These are phyloP conservation scores for Phytopythium oedochilum DNA, from an alignment of 352 stramenopile genomes.

Conservation along the genomic window DNA sequence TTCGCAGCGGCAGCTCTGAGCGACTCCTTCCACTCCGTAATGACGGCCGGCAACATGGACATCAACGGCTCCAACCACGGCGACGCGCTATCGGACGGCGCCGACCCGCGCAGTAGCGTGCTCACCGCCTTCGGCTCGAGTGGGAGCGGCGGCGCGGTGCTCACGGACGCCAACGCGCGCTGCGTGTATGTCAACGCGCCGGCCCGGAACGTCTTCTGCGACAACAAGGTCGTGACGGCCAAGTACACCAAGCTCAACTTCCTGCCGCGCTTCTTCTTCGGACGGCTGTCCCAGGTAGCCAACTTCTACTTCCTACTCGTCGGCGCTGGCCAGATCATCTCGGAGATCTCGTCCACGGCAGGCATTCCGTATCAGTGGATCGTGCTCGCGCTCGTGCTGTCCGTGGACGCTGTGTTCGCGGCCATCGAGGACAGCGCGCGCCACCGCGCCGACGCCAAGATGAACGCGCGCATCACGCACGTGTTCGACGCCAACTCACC, in stretches of 20 bases:
- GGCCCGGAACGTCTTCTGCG: conserved; percentile 59
- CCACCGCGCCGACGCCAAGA: conserved; percentile 73
- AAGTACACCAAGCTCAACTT: conserved; percentile 90
- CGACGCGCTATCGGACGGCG: not conserved
- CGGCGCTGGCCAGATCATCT: conserved; percentile 80
- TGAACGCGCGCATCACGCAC: conserved; percentile 64
- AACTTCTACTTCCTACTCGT: conserved; percentile 91
- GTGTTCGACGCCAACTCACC: conserved; percentile 53
- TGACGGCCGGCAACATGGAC: not conserved
- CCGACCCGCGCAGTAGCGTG: not conserved
- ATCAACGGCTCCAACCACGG: not conserved
- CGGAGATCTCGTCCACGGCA: conserved; percentile 80
- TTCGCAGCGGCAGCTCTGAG: not conserved
- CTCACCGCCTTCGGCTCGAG: not conserved
- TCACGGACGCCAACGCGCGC: conserved; percentile 44
- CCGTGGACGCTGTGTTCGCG: conserved; percentile 79
- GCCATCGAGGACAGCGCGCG: conserved; percentile 81
- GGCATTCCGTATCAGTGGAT: conserved; percentile 87
- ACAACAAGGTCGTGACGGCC: conserved; percentile 80
- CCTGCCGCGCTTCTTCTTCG: conserved; percentile 81
- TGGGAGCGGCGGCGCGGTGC: conserved; percentile 11
- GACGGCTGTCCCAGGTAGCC: conserved; percentile 73
- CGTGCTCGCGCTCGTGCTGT: conserved; percentile 78
- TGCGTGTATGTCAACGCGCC: conserved; percentile 75
- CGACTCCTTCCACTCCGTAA: not conserved